Evolutionary conservation across 768 basidiomycete genomes (phyloP), one percentile per base, ranked within the genome.

Genomic region (Termitomyces sp.): DNA sequence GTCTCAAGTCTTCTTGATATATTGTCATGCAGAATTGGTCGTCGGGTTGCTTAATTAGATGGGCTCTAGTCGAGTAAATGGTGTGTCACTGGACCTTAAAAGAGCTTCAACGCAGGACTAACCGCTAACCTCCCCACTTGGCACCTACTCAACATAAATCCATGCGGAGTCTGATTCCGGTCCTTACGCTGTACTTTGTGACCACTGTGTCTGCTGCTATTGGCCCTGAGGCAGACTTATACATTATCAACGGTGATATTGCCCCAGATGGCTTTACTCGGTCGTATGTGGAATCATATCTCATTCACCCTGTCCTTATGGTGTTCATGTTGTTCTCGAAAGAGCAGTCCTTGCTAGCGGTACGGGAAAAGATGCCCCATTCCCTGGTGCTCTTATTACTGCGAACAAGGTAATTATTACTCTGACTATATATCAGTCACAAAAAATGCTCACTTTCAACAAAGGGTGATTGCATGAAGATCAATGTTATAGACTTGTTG

Each of bases 161-260:
- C n/a, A 50, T 33, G 48, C 12, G 32, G 18, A n/a, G 32, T 50
- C 32, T n/a, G 3, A n/a, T 50, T 33, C 33, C 49, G 12, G 5
- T 20, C 9, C n/a, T 32, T 12, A 20, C 18, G 2, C 18, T 33
- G 18, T 18, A n/a, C 33, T 18, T 33, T 6, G 49, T 50, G 8
- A 20, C 49, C 56, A 66, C 35, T 41, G 38, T 26, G 14, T 41
- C 23, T 54, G 26, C 52, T 54, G 23, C 52, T 40, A 40, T 53
- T 7, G 51, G 51, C 16, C 51, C 51, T 28, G 18, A 40, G 14
- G 36, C 36, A 36, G 20, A 36, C 28, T 26, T 53, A n/a, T 53
- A 53, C 38, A 40, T 53, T 8, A 4, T 53, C 23, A 53, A 53
- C 16, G 7, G 30, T 26, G 7, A 38, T 28, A 16, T 53, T 26